phyloP scores from a whole-genome alignment of 2,329 filamentous ascomycete genomes.

The Xylogone sp. region DNA sequence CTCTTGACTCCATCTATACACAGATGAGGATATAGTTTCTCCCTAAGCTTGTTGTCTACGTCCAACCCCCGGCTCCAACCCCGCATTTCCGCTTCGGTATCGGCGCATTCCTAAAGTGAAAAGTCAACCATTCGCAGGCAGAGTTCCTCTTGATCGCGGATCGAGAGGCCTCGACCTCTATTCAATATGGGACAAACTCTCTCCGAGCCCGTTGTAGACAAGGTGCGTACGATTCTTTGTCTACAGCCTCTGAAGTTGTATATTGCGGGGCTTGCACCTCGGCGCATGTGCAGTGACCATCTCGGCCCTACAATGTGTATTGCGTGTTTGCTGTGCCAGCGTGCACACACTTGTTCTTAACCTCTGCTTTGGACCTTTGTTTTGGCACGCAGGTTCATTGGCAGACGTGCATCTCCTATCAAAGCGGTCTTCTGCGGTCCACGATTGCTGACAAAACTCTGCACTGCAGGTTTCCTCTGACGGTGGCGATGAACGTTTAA shows the following conservation, averaged over 20 bases:
- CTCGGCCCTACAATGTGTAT: background rate
- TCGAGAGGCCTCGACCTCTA: conserved; percentile 18
- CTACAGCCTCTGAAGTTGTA: conserved; percentile 2
- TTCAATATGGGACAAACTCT: conserved; percentile 91
- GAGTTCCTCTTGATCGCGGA: conserved; percentile 18
- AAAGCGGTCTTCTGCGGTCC: background rate
- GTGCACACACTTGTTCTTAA: background rate
- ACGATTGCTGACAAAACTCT: conserved; percentile 23
- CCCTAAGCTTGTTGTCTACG: background rate
- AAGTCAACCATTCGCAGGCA: conserved; percentile 1
- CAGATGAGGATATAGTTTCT: conserved; percentile 18
- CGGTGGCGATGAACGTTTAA: conserved; percentile 87
- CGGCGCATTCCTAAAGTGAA: conserved; percentile 13
- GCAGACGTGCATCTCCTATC: no score
- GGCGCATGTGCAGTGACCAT: background rate
- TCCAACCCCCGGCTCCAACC: conserved; percentile 14
- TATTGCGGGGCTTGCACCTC: background rate
- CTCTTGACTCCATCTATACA: conserved; percentile 2
- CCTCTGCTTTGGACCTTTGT: background rate
- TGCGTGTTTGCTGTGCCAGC: background rate
- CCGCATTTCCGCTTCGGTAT: conserved; percentile 19
- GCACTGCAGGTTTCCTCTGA: conserved; percentile 71
- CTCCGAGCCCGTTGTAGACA: conserved; percentile 97
- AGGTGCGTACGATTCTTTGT: conserved; percentile 60
- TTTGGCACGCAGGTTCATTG: no score